phyloP scores from a whole-genome alignment of 345 rosid genomes.

The Aurinia saxatilis region DNA sequence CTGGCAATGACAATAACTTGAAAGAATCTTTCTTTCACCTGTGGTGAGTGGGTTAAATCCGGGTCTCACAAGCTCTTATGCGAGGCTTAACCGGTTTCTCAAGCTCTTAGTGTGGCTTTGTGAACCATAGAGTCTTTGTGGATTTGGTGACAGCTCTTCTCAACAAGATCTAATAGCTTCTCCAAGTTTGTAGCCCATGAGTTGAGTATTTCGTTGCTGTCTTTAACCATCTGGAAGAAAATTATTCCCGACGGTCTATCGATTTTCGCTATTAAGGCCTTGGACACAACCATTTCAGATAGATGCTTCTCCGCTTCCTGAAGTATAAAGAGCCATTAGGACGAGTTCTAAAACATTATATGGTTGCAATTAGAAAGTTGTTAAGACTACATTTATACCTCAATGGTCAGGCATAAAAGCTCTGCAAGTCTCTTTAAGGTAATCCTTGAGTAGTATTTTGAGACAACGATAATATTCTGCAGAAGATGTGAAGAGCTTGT shows the following conservation, averaged over 20 bases:
- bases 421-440: slow-evolving; percentile 75
- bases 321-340: not conserved
- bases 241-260: slow-evolving; percentile 71
- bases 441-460: slow-evolving; percentile 78
- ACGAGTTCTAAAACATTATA: not conserved
- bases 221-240: slow-evolving; percentile 64
- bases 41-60: too few species aligned
- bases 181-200: slow-evolving; percentile 83
- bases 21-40: not conserved
- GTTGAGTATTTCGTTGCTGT: slow-evolving; percentile 83
- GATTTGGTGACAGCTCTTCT: slow-evolving; percentile 92
- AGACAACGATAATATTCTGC: slow-evolving; percentile 85
- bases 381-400: slow-evolving; percentile 30
- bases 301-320: slow-evolving; percentile 95
- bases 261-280: slow-evolving; percentile 71
- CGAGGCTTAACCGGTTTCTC: slow-evolving; percentile 15
- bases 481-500: slow-evolving; percentile 8
- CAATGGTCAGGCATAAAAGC: slow-evolving; percentile 59
- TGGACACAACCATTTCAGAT: slow-evolving; percentile 91
- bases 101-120: slow-evolving; percentile 66
- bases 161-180: slow-evolving; percentile 91
- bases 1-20: not conserved
- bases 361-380: not conserved
- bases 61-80: slow-evolving; percentile 10
- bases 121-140: slow-evolving; percentile 96